These are phyloP conservation scores for Pyracantha coccinea DNA, from an alignment of 331 rosid species.

Conservation along the genomic window DNA sequence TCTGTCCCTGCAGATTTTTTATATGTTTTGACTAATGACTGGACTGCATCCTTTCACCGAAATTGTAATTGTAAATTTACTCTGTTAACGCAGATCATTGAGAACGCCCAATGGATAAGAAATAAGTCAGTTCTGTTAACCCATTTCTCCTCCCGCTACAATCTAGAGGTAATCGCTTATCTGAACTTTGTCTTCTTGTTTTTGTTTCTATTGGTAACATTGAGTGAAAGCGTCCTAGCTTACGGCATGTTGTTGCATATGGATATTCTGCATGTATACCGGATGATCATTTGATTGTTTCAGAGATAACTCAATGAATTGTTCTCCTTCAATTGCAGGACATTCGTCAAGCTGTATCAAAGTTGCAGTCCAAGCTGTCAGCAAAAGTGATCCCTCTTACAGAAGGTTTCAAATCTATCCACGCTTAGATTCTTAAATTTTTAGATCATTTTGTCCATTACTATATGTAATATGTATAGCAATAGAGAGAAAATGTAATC, in stretches of 20 bases:
- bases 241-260: background rate
- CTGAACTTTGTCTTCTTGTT: background rate
- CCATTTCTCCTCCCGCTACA: slow-evolving; percentile 95
- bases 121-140: slow-evolving; percentile 82
- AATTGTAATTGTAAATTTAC: slow-evolving; percentile 5
- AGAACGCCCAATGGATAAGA: slow-evolving; percentile 84
- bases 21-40: background rate
- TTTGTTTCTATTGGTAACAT: background rate
- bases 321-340: slow-evolving; percentile 38
- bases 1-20: too few relatives aligned
- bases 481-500: slow-evolving; percentile 5
- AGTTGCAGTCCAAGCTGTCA: slow-evolving; percentile 67
- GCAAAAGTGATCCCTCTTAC: slow-evolving; percentile 86
- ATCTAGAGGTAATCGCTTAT: slow-evolving; percentile 54
- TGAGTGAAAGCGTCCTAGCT: background rate
- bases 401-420: slow-evolving; percentile 77
- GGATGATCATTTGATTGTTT: background rate
- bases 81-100: slow-evolving; percentile 50
- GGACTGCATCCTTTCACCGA: background rate
- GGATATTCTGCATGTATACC: background rate
- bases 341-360: slow-evolving; percentile 70
- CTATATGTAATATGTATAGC: background rate
- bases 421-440: slow-evolving; percentile 23
- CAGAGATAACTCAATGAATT: background rate
- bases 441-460: slow-evolving; percentile 3